Conservation (phyloP, 78 protist genomes). For the Guillardia theta region DNA sequence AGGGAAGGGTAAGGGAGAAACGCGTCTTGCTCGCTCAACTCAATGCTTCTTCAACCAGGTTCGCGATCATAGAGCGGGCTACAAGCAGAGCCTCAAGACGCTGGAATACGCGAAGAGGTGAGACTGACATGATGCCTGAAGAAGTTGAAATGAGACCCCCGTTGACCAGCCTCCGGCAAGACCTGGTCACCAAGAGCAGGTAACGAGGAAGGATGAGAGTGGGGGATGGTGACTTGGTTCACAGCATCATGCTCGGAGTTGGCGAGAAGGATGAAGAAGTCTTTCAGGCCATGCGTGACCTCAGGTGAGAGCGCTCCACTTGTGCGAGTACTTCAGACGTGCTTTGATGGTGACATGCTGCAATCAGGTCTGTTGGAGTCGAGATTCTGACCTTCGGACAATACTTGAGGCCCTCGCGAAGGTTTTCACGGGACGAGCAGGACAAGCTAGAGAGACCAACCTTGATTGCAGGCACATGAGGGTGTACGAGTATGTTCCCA, state of each 20-base stretch:
- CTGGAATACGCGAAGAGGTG: background rate
- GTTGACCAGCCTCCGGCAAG: no score
- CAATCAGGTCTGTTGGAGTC: slow-evolving; percentile 52
- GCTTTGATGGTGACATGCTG: no score
- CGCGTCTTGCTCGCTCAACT: no score
- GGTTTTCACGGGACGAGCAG: no score
- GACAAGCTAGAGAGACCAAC: no score
- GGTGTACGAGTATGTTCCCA: slow-evolving; percentile 48
- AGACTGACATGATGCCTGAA: no score
- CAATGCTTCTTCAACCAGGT: no score
- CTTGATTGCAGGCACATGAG: slow-evolving; percentile 28
- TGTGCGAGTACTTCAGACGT: no score
- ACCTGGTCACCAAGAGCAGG: background rate
- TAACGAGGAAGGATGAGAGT: slow-evolving; percentile 85
- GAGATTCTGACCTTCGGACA: slow-evolving; percentile 6
- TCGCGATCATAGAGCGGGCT: slow-evolving; percentile 3
- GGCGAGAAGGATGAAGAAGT: slow-evolving; percentile 88
- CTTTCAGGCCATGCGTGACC: slow-evolving; percentile 72
- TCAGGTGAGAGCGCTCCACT: no score
- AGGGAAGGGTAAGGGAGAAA: background rate
- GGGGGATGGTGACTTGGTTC: no score
- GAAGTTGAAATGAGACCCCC: no score
- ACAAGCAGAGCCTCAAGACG: slow-evolving; percentile 20
- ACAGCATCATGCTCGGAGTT: slow-evolving; percentile 87
- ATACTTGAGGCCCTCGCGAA: slow-evolving; percentile 27